These are phyloP conservation scores for Heteromeles arbutifolia DNA, from an alignment of 306 rosid genomes.

Conservation along the genomic window DNA sequence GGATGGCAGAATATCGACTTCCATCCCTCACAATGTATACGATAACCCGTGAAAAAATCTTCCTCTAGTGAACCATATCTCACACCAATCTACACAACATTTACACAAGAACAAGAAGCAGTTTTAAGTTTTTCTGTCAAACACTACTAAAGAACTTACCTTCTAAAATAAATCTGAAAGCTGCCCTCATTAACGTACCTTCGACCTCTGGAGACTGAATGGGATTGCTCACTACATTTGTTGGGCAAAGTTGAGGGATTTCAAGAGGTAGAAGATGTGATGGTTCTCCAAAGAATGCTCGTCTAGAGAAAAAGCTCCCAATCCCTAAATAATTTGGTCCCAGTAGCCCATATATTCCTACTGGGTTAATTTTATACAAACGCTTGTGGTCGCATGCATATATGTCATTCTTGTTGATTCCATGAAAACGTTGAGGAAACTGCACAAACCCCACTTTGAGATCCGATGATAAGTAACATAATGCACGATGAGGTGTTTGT, in stretches of 20 bases:
- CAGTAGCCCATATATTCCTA: constrained; percentile 27
- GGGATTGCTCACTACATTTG: constrained; percentile 8
- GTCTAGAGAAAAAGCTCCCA: constrained; percentile 30
- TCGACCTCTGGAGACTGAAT: constrained; percentile 3
- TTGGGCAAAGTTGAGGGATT: constrained; percentile 17
- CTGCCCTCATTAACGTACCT: constrained; percentile 14
- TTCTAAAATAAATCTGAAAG: no score
- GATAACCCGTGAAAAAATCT: constrained; percentile 25
- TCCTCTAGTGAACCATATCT: constrained; percentile 39
- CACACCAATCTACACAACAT: constrained; percentile 20
- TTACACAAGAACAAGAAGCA: no score
- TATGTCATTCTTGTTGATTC: constrained; percentile 27
- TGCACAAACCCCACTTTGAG: constrained; percentile 19
- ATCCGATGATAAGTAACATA: constrained; percentile 25
- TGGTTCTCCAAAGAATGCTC: constrained; percentile 34
- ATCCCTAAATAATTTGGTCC: constrained; percentile 31
- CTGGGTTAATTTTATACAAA: neutral
- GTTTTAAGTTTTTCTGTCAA: no score
- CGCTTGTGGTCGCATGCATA: constrained; percentile 11
- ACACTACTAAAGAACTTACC: no score
- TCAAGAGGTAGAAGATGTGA: constrained; percentile 11
- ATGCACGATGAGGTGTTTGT: constrained; percentile 11
- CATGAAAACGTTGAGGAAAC: constrained; percentile 29
- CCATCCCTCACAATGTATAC: constrained; percentile 33
- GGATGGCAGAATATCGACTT: constrained; percentile 29